These are phyloP conservation scores for Trichoderma harzianum DNA, from an alignment of 2,329 filamentous ascomycete genomes.

Conservation along the genomic window DNA sequence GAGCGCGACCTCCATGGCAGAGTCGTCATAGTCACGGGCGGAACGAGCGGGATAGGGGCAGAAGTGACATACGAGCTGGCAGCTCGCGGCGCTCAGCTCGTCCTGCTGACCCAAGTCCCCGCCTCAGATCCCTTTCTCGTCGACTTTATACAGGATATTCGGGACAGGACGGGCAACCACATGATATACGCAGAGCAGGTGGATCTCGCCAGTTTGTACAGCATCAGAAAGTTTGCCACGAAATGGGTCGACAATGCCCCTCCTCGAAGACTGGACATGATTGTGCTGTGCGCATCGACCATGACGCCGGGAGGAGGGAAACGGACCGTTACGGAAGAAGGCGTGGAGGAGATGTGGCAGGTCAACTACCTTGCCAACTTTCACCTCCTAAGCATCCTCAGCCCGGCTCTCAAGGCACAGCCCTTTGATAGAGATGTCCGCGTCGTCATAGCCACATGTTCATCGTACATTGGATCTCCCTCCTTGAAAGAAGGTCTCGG, in stretches of 20 bases:
- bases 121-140: slow-evolving; percentile 83
- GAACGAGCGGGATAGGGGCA: slow-evolving; percentile 89
- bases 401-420: slow-evolving; percentile 84
- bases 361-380: slow-evolving; percentile 96
- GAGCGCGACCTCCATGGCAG: slow-evolving; percentile 90
- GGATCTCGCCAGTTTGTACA: slow-evolving; percentile 83
- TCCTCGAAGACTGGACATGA: slow-evolving; percentile 81
- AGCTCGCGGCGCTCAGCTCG: slow-evolving; percentile 78
- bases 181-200: slow-evolving; percentile 95
- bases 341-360: slow-evolving; percentile 86
- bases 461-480: slow-evolving; percentile 78
- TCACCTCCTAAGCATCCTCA: slow-evolving; percentile 86
- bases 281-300: slow-evolving; percentile 81
- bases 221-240: slow-evolving; percentile 87
- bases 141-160: slow-evolving; percentile 88
- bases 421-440: slow-evolving; percentile 91
- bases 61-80: slow-evolving; percentile 72
- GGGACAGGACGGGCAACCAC: slow-evolving; percentile 71
- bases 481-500: slow-evolving; percentile 55
- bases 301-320: slow-evolving; percentile 65
- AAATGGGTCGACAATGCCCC: slow-evolving; percentile 97
- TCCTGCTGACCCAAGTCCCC: slow-evolving; percentile 81
- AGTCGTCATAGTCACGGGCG: slow-evolving; percentile 89
- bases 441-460: slow-evolving; percentile 81
- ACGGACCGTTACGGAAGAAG: slow-evolving; percentile 65